Conservation (phyloP, 2,329 filamentous ascomycete species). For the Scedosporium apiospermum region DNA sequence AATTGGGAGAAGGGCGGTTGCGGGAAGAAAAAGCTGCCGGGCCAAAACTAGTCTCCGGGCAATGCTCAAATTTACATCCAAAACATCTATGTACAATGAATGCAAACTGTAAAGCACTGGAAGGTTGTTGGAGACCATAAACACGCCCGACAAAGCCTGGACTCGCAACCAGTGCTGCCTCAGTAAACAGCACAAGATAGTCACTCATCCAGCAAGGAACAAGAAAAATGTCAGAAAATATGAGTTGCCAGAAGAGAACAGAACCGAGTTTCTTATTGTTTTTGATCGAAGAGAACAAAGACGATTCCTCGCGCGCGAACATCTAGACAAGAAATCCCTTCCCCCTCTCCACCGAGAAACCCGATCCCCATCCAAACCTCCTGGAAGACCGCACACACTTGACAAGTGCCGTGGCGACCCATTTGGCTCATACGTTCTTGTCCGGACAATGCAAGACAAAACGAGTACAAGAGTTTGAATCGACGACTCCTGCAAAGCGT, state of each 20-base stretch:
- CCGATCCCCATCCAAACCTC: neutral
- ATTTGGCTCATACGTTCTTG: conserved; percentile 2
- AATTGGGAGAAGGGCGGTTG: neutral
- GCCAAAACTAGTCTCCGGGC: conserved; percentile 30
- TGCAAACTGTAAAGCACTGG: conserved; percentile 1
- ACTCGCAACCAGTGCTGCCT: neutral
- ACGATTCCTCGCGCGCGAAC: neutral
- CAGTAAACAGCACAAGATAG: conserved; percentile 7
- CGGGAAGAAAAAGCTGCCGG: conserved; percentile 14
- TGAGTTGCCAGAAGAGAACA: conserved; percentile 5
- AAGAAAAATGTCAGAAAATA: conserved; percentile 8
- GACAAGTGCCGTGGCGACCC: neutral
- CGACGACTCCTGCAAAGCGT: conserved; percentile 2
- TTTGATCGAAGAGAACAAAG: neutral
- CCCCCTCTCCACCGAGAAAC: neutral
- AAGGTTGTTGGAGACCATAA: conserved; percentile 25
- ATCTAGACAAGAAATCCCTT: neutral
- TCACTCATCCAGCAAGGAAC: conserved; percentile 10
- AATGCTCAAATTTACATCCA: conserved; percentile 21
- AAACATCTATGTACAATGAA: conserved; percentile 15
- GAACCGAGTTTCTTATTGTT: conserved; percentile 1
- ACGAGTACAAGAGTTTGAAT: neutral
- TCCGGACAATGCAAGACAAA: neutral
- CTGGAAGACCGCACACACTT: conserved; percentile 3
- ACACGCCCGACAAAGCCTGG: conserved; percentile 20